Percentiles rank a stretch among this genome's conserved stretches.
phyloP scores from a whole-genome alignment of 352 stramenopile genomes.

The Globisporangium splendens region DNA sequence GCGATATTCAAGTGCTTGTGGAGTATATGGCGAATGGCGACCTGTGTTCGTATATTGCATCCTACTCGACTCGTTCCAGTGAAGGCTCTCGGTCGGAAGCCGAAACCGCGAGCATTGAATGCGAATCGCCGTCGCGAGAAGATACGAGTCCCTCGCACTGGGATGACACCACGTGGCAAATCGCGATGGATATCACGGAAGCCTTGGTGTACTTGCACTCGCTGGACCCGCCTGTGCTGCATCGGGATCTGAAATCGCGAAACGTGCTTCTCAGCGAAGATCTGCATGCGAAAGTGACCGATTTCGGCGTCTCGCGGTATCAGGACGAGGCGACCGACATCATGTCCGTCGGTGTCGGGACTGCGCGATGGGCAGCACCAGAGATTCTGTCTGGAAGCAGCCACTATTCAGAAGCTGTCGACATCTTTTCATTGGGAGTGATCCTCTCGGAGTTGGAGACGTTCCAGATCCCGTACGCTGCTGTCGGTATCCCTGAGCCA shows the following conservation, averaged over 20 bases:
- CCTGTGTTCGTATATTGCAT: conserved; percentile 32
- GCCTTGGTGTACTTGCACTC: conserved; percentile 34
- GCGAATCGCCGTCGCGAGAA: neutral
- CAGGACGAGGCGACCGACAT: conserved; percentile 25
- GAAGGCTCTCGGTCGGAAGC: conserved; percentile 1
- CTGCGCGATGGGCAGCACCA: conserved; percentile 57
- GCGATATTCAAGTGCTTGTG: conserved; percentile 37
- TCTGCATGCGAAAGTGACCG: conserved; percentile 36
- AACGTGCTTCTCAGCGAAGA: conserved; percentile 27
- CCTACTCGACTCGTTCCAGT: neutral
- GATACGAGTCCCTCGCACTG: conserved; percentile 4
- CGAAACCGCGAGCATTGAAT: conserved; percentile 1
- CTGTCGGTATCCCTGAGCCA: conserved; percentile 31
- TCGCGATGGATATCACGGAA: conserved; percentile 22
- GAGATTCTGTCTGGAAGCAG: conserved; percentile 56
- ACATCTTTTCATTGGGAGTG: conserved; percentile 62
- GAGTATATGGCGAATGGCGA: conserved; percentile 61
- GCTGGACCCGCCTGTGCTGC: conserved; percentile 17
- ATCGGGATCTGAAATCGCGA: conserved; percentile 19
- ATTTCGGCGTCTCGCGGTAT: conserved; percentile 44
- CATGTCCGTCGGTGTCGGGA: conserved; percentile 44
- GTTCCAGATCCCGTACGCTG: conserved; percentile 41
- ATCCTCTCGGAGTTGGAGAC: conserved; percentile 58
- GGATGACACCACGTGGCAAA: conserved; percentile 11
- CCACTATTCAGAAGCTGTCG: conserved; percentile 48